A percentile compares a stretch with the other conserved stretches of the same genome.
phyloP scores from a whole-genome alignment of 192 early-diverging fungal species.

The Coemansia nantahalensis region DNA sequence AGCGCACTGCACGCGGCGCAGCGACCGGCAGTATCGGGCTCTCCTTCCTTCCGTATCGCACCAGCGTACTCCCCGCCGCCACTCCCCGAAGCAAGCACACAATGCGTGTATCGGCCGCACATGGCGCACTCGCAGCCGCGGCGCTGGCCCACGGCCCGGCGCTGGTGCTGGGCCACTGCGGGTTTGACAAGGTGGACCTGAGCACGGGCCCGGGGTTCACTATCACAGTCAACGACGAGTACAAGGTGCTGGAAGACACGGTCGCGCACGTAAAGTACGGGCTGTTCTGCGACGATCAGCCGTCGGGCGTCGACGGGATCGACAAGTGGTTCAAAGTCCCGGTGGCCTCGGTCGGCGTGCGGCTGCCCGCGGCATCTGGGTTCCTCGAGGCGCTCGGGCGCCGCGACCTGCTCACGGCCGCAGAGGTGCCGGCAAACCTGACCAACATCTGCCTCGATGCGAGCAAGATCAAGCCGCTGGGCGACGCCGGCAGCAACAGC shows the following conservation, averaged over 20 bases:
- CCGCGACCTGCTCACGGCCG: constrained; percentile 18
- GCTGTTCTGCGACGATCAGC: constrained; percentile 46
- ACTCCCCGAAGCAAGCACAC: background rate
- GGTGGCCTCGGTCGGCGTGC: constrained; percentile 29
- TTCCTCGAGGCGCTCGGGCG: constrained; percentile 44
- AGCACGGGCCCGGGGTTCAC: constrained; percentile 42
- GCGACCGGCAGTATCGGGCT: too few relatives aligned
- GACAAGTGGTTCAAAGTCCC: constrained; percentile 53
- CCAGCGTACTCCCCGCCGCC: too few relatives aligned
- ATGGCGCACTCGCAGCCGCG: background rate
- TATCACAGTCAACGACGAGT: constrained; percentile 39
- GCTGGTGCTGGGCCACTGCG: constrained; percentile 22
- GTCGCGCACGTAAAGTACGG: constrained; percentile 28
- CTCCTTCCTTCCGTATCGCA: too few relatives aligned
- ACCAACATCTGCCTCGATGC: constrained; percentile 42
- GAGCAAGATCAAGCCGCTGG: constrained; percentile 24
- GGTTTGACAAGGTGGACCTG: constrained; percentile 26
- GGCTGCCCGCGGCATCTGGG: constrained; percentile 31
- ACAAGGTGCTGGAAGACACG: constrained; percentile 50
- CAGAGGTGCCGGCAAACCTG: constrained; percentile 16
- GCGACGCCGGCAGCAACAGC: background rate
- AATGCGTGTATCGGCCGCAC: constrained; percentile 20
- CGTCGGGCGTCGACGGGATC: constrained; percentile 20
- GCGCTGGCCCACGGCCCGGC: constrained; percentile 5
- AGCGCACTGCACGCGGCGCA: too few relatives aligned